A percentile compares a stretch with the other conserved stretches of the same genome.
phyloP scores from a whole-genome alignment of 768 basidiomycete species.

The Rhodotorula paludigena region DNA sequence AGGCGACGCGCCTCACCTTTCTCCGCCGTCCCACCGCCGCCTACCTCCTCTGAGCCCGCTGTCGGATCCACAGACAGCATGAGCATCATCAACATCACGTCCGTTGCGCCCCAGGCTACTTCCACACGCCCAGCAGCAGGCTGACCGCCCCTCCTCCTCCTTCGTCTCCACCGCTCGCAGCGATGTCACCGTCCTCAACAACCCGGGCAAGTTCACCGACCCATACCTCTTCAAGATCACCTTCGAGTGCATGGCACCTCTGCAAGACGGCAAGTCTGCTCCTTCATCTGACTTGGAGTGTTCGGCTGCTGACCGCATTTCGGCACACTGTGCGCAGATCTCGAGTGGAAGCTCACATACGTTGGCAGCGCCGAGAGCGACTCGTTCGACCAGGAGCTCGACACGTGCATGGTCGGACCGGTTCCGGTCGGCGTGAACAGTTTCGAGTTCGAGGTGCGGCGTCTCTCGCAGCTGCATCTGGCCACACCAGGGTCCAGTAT shows the following conservation, averaged over 20 bases:
- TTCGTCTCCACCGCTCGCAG: constrained; percentile 1
- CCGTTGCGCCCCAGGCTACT: not conserved
- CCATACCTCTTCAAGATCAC: constrained; percentile 89
- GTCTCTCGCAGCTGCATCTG: not conserved
- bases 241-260: constrained; percentile 88
- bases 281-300: not conserved
- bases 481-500: no score
- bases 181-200: constrained; percentile 43
- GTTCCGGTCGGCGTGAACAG: constrained; percentile 95
- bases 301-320: constrained; percentile 4
- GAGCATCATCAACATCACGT: constrained; percentile 40
- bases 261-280: constrained; percentile 64
- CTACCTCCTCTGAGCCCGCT: no score
- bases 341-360: constrained; percentile 97
- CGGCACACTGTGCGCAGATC: constrained; percentile 53
- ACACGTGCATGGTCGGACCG: constrained; percentile 95
- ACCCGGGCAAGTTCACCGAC: constrained; percentile 66
- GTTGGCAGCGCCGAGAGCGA: constrained; percentile 89
- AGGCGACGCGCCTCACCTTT: no score
- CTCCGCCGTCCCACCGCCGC: no score
- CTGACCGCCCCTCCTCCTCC: not conserved
- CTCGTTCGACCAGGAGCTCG: constrained; percentile 91
- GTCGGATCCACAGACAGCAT: not conserved
- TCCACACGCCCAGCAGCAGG: not conserved
- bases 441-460: constrained; percentile 75